Percentiles rank a stretch among this genome's conserved stretches.
Conservation (phyloP, 352 stramenopile genomes). For the Phytophthora syringae region DNA sequence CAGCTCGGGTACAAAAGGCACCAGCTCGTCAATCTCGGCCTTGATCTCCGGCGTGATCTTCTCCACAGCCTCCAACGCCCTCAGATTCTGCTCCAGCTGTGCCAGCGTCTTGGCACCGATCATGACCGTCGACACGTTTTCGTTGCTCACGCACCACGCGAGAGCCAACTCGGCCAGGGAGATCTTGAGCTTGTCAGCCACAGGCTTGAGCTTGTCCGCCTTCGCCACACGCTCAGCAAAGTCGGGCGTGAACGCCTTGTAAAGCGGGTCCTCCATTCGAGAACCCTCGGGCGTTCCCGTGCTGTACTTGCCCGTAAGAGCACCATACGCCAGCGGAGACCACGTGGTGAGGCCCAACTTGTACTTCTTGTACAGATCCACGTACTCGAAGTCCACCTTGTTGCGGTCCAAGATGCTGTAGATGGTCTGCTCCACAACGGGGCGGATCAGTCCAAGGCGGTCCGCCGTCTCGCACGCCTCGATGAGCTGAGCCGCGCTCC, state of each 20-base stretch:
- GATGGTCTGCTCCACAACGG: slow-evolving; percentile 55
- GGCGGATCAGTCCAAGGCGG: slow-evolving; percentile 28
- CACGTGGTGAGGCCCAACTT: too few species aligned
- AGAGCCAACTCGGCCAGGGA: slow-evolving; percentile 69
- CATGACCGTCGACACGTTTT: slow-evolving; percentile 60
- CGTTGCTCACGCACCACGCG: slow-evolving; percentile 64
- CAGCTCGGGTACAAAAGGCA: slow-evolving; percentile 1
- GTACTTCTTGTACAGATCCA: slow-evolving; percentile 53
- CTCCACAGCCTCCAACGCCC: slow-evolving; percentile 39
- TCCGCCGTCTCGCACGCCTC: slow-evolving; percentile 52
- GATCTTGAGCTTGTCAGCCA: slow-evolving; percentile 46
- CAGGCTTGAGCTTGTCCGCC: slow-evolving; percentile 34
- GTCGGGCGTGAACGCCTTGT: slow-evolving; percentile 32
- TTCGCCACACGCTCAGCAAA: neutral
- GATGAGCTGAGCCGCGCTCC: slow-evolving; percentile 50
- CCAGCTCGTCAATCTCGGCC: too few species aligned
- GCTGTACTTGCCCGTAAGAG: slow-evolving; percentile 71
- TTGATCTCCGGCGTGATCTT: slow-evolving; percentile 60
- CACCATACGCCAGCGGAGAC: slow-evolving; percentile 48
- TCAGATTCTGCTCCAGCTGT: slow-evolving; percentile 66
- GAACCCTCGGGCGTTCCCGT: neutral
- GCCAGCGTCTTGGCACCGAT: slow-evolving; percentile 45
- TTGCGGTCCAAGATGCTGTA: slow-evolving; percentile 68
- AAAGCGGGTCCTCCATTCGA: slow-evolving; percentile 31
- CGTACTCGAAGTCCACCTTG: slow-evolving; percentile 62